phyloP scores from a whole-genome alignment of 2,329 filamentous ascomycete genomes.

The Ilyonectria destructans region DNA sequence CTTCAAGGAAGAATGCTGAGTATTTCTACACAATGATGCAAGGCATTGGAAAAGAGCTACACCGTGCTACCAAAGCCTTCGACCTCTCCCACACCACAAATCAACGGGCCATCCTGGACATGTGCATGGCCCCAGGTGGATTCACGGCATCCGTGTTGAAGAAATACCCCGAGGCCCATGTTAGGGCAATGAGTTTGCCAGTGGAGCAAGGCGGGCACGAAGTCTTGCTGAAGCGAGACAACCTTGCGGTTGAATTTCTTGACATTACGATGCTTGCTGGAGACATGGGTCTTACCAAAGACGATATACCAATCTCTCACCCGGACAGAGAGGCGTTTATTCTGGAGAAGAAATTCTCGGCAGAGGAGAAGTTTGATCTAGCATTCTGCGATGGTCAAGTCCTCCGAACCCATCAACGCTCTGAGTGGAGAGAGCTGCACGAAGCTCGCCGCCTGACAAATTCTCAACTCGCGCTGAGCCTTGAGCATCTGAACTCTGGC shows the following conservation, averaged over 20 bases:
- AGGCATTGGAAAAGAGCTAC: slow-evolving; percentile 60
- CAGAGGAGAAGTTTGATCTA: slow-evolving; percentile 56
- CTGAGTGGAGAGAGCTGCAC: slow-evolving; percentile 51
- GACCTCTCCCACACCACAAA: slow-evolving; percentile 26
- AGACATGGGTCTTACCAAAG: slow-evolving; percentile 57
- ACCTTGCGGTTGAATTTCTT: slow-evolving; percentile 43
- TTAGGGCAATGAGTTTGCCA: slow-evolving; percentile 61
- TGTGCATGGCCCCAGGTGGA: slow-evolving; percentile 71
- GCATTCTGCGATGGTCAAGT: slow-evolving; percentile 66
- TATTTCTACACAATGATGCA: slow-evolving; percentile 62
- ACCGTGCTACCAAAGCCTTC: slow-evolving; percentile 55
- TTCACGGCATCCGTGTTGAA: slow-evolving; percentile 60
- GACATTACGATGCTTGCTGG: slow-evolving; percentile 69
- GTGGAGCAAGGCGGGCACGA: slow-evolving; percentile 58
- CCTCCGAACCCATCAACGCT: slow-evolving; percentile 56
- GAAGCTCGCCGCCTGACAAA: slow-evolving; percentile 57
- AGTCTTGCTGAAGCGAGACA: slow-evolving; percentile 48
- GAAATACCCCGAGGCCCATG: slow-evolving; percentile 53
- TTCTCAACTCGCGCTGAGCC: slow-evolving; percentile 62
- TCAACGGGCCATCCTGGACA: slow-evolving; percentile 61
- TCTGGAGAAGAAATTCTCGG: neutral
- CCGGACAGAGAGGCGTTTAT: slow-evolving; percentile 43
- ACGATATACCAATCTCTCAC: slow-evolving; percentile 50
- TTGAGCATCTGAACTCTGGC: slow-evolving; percentile 62
- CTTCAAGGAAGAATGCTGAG: slow-evolving; percentile 34